Evolutionary conservation across 2,329 filamentous ascomycete species (phyloP), one percentile per base, ranked within the genome.

Genomic region (Xylariales sp.): DNA sequence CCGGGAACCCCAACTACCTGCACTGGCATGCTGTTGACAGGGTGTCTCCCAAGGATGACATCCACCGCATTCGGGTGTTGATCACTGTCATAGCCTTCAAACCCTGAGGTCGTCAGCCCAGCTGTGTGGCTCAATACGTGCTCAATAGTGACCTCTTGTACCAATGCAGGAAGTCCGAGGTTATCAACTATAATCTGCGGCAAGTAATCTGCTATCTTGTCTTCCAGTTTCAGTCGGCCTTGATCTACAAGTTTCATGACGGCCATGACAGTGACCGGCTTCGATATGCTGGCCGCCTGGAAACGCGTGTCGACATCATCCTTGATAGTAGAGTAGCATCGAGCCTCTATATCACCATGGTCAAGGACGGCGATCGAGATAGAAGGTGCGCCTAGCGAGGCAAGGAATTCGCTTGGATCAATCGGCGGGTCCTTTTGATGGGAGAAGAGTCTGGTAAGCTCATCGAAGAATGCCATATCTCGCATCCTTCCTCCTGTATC

Each of bases 281-380:
- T 40, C n/a, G 28, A 33, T n/a, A 40, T 40, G 25, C 38, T 40
- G 29, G 28, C 32, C 14, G 28, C 38, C 21, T 40, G 38, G 38
- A 40, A 40, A 4, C 20, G 38, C 10, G 38, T 40, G 12, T 33
- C 19, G 29, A 14, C 20, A n/a, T n/a, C 18, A 12, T 33, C 18
- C 11, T 29, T 29, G 11, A 40, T 12, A 3, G 38, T 33, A 18
- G 38, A 40, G 11, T 32, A 40, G 6, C 38, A 40, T 8, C 19
- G 28, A 24, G 38, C 20, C n/a, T 9, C 12, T 3, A 40, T 32
- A 15, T 40, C 15, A 4, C 38, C 38, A 34, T 34, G 38, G 14
- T 40, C 28, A 18, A 40, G 38, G 20, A 40, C 38, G 19, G 38
- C 38, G 10, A 40, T 33, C 11, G 38, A 40, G 4, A 40, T 25